A percentile compares a stretch with the other conserved stretches of the same genome.
Conservation (phyloP, 2,329 filamentous ascomycete genomes). For the Alternaria rosae region DNA sequence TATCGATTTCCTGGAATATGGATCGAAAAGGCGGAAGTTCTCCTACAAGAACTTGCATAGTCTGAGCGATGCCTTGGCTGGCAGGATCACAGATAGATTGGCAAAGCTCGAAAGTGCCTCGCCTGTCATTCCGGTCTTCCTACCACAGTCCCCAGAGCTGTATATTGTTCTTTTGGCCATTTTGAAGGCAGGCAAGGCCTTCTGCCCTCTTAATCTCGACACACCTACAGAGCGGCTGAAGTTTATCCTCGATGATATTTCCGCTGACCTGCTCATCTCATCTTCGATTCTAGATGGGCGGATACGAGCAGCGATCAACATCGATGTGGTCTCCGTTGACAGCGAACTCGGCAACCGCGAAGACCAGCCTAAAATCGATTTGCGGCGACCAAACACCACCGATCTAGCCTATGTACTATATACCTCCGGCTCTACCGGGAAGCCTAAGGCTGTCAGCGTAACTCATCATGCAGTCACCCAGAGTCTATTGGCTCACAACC, state of each 20-base stretch:
- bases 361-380: slow-evolving; percentile 13
- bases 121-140: slow-evolving; percentile 73
- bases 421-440: slow-evolving; percentile 88
- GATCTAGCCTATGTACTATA: slow-evolving; percentile 88
- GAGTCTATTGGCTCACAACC: slow-evolving; percentile 80
- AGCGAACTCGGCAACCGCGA: slow-evolving; percentile 38
- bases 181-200: slow-evolving; percentile 81
- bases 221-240: slow-evolving; percentile 76
- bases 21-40: slow-evolving; percentile 57
- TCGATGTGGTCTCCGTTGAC: slow-evolving; percentile 55
- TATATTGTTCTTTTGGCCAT: slow-evolving; percentile 81
- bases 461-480: slow-evolving; percentile 83
- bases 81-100: slow-evolving; percentile 28
- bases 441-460: slow-evolving; percentile 85
- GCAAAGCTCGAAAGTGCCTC: slow-evolving; percentile 42
- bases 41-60: slow-evolving; percentile 71
- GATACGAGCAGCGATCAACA: slow-evolving; percentile 47
- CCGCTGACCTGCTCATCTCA: slow-evolving; percentile 73
- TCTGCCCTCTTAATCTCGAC: slow-evolving; percentile 84
- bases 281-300: slow-evolving; percentile 56
- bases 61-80: slow-evolving; percentile 64
- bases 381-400: slow-evolving; percentile 25
- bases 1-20: slow-evolving; percentile 68
- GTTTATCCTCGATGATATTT: slow-evolving; percentile 82
- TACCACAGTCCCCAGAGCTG: slow-evolving; percentile 78